Conservation (phyloP, 176 grass and related monocot genomes). For the Rhipidocladum racemiflorum region DNA sequence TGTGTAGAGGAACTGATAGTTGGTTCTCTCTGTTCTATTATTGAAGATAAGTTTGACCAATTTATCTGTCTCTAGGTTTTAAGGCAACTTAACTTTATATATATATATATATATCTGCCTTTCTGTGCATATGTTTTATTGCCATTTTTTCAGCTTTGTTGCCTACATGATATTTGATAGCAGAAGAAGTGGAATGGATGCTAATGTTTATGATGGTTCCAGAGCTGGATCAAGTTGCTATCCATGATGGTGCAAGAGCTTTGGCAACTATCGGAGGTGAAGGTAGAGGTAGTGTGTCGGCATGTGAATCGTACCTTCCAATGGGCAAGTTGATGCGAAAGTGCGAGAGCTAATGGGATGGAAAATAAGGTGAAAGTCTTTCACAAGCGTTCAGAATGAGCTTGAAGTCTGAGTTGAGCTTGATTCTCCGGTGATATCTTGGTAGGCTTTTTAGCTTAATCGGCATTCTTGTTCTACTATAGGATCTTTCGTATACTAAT, state of each 20-base stretch:
- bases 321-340: slow-evolving; percentile 84
- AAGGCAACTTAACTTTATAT: not conserved
- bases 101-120: too few relatives aligned
- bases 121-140: not conserved
- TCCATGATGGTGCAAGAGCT: slow-evolving; percentile 82
- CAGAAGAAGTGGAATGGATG: slow-evolving; percentile 9
- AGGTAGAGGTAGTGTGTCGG: slow-evolving; percentile 45
- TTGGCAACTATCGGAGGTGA: slow-evolving; percentile 42
- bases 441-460: slow-evolving; percentile 34
- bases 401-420: slow-evolving; percentile 59
- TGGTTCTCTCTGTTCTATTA: not conserved
- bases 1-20: not conserved
- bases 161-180: slow-evolving; percentile 1
- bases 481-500: not conserved
- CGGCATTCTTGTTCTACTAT: not conserved
- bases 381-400: slow-evolving; percentile 81
- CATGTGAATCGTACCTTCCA: slow-evolving; percentile 86
- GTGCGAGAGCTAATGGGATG: slow-evolving; percentile 66
- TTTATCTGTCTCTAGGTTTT: not conserved
- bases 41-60: not conserved
- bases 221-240: slow-evolving; percentile 83
- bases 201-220: slow-evolving; percentile 35
- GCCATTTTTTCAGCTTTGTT: not conserved
- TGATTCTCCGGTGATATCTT: slow-evolving; percentile 59
- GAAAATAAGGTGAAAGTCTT: slow-evolving; percentile 67